Percentiles rank a stretch among this genome's conserved stretches.
phyloP scores from a whole-genome alignment of 169 alveolate species.

The Hepatocystis sp. region DNA sequence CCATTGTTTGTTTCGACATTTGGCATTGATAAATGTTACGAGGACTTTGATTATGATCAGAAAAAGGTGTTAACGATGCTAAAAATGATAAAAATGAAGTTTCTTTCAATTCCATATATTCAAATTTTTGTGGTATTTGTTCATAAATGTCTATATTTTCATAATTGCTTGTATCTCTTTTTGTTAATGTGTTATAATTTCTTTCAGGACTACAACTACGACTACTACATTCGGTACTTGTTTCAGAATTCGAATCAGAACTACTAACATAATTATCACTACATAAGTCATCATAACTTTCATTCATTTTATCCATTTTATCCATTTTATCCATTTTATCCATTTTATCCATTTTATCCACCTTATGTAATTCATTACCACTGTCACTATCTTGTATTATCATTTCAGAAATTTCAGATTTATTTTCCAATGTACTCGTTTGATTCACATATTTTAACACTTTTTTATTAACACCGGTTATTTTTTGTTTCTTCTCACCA shows the following conservation, averaged over 20 bases:
- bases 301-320: neutral
- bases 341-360: neutral
- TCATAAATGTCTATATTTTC: constrained; percentile 76
- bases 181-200: constrained; percentile 9
- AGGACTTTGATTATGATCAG: constrained; percentile 99
- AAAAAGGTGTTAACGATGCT: constrained; percentile 98
- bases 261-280: constrained; percentile 14
- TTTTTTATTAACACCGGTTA: too few relatives aligned
- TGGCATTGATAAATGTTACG: constrained; percentile 99
- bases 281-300: neutral
- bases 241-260: constrained; percentile 46
- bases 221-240: constrained; percentile 16
- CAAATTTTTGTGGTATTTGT: constrained; percentile 89
- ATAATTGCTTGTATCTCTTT: constrained; percentile 60
- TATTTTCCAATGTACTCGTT: too few relatives aligned
- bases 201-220: neutral
- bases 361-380: too few relatives aligned
- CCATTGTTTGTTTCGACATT: constrained; percentile 99
- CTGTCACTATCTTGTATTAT: too few relatives aligned
- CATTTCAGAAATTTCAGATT: too few relatives aligned
- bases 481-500: too few relatives aligned
- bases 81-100: constrained; percentile 95
- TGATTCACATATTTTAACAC: too few relatives aligned
- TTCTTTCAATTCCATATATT: constrained; percentile 97
- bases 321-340: neutral